Evolutionary conservation across 129 eudicot species (phyloP).

Genomic region (Tagetes erecta): DNA sequence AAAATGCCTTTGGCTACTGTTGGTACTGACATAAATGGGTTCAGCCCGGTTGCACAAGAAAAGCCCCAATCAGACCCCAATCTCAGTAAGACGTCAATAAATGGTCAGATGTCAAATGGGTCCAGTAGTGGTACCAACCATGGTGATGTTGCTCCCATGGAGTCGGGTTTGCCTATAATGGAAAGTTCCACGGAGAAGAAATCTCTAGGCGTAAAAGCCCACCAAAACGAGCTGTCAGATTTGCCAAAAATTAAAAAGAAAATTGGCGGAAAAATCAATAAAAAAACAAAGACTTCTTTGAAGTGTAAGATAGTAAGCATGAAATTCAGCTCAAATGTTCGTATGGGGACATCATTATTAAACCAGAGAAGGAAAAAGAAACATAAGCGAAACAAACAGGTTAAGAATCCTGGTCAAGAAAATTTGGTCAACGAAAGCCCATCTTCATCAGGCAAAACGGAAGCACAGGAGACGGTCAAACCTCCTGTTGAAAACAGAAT

Average conservation of each 20-base stretch:
- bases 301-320: slow-evolving; percentile 39
- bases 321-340: slow-evolving; percentile 56
- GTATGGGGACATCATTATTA: slow-evolving; percentile 47
- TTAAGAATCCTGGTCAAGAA: slow-evolving; percentile 33
- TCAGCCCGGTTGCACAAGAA: slow-evolving; percentile 15
- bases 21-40: slow-evolving; percentile 22
- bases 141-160: slow-evolving; percentile 20
- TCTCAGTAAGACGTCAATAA: no score
- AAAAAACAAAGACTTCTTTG: slow-evolving; percentile 33
- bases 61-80: background rate
- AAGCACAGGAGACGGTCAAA: slow-evolving; percentile 32
- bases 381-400: slow-evolving; percentile 35
- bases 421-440: slow-evolving; percentile 40
- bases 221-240: background rate
- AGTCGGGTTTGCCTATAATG: background rate
- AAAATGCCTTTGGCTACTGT: slow-evolving; percentile 23
- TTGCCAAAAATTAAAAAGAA: slow-evolving; percentile 28
- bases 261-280: slow-evolving; percentile 23
- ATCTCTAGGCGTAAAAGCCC: background rate
- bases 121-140: background rate
- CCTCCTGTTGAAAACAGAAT: slow-evolving; percentile 26
- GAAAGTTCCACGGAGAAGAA: background rate
- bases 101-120: no score
- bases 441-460: slow-evolving; percentile 39
- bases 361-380: slow-evolving; percentile 55